phyloP scores from a whole-genome alignment of 495 filamentous ascomycete genomes.

The Platismatia glauca region DNA sequence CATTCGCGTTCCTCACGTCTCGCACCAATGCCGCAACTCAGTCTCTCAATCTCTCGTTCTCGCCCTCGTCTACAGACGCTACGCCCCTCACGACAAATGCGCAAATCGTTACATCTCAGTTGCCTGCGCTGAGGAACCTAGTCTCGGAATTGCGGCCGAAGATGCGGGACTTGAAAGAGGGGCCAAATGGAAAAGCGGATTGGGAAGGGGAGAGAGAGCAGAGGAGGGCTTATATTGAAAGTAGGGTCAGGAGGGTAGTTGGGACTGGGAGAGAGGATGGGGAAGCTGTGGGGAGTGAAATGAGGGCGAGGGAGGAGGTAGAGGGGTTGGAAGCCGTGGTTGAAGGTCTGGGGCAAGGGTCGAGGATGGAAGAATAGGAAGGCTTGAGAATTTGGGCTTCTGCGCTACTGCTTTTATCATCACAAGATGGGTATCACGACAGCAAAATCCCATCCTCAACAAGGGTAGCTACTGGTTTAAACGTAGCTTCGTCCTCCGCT shows the following conservation, averaged over 20 bases:
- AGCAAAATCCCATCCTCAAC: neutral
- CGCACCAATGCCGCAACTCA: slow-evolving; percentile 35
- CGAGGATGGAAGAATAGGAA: slow-evolving; percentile 10
- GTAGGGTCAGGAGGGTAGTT: slow-evolving; percentile 38
- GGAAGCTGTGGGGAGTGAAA: slow-evolving; percentile 10
- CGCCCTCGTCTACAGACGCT: slow-evolving; percentile 29
- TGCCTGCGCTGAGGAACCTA: slow-evolving; percentile 63
- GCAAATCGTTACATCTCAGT: slow-evolving; percentile 69
- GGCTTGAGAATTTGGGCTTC: neutral
- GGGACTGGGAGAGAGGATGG: slow-evolving; percentile 8
- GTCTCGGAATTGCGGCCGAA: slow-evolving; percentile 54
- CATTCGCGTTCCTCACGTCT: slow-evolving; percentile 46
- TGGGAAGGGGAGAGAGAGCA: slow-evolving; percentile 39
- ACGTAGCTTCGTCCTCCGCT: slow-evolving; percentile 10
- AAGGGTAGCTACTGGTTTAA: slow-evolving; percentile 12
- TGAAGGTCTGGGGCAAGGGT: slow-evolving; percentile 3
- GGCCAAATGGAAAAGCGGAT: slow-evolving; percentile 29
- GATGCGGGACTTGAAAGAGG: slow-evolving; percentile 42
- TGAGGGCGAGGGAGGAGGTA: slow-evolving; percentile 21
- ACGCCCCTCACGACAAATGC: slow-evolving; percentile 62
- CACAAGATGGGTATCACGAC: slow-evolving; percentile 3
- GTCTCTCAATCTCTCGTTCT: slow-evolving; percentile 37
- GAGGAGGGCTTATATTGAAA: slow-evolving; percentile 68
- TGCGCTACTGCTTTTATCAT: neutral
- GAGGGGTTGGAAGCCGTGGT: slow-evolving; percentile 21